These are phyloP conservation scores for Mycena chlorophos DNA, from an alignment of 768 basidiomycete genomes.

Conservation along the genomic window DNA sequence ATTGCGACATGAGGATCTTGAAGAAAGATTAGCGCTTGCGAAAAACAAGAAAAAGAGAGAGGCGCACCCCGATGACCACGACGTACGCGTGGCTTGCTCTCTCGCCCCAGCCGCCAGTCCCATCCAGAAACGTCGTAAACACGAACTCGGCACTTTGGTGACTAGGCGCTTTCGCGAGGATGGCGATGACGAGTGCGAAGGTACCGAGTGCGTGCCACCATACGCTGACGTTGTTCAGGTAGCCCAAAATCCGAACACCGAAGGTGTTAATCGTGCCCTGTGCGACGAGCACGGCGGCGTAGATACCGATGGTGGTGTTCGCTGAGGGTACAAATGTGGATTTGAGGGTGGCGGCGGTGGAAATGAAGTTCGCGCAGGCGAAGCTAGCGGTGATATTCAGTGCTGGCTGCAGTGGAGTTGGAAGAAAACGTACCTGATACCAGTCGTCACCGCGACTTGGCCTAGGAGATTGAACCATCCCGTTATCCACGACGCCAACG, in stretches of 20 bases:
- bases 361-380: constrained; percentile 67
- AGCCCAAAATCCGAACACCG: constrained; percentile 61
- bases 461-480: constrained; percentile 32
- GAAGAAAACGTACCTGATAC: neutral
- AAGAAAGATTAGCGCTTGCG: neutral
- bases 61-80: constrained; percentile 60
- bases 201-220: constrained; percentile 78
- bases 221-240: constrained; percentile 72
- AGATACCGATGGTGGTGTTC: constrained; percentile 38
- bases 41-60: neutral
- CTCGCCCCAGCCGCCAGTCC: constrained; percentile 71
- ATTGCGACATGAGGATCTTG: constrained; percentile 72
- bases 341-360: constrained; percentile 60
- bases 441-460: neutral
- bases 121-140: constrained; percentile 69
- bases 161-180: constrained; percentile 69
- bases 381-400: constrained; percentile 39
- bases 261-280: constrained; percentile 78
- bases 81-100: constrained; percentile 73
- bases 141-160: constrained; percentile 72
- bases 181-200: constrained; percentile 61
- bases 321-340: constrained; percentile 45
- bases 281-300: constrained; percentile 65
- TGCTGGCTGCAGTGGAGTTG: neutral
- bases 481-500: constrained; percentile 73